Percentiles rank a stretch among this genome's conserved stretches.
These are phyloP conservation scores for Pythium phragmiticola DNA, from an alignment of 352 stramenopile species.

Conservation along the genomic window DNA sequence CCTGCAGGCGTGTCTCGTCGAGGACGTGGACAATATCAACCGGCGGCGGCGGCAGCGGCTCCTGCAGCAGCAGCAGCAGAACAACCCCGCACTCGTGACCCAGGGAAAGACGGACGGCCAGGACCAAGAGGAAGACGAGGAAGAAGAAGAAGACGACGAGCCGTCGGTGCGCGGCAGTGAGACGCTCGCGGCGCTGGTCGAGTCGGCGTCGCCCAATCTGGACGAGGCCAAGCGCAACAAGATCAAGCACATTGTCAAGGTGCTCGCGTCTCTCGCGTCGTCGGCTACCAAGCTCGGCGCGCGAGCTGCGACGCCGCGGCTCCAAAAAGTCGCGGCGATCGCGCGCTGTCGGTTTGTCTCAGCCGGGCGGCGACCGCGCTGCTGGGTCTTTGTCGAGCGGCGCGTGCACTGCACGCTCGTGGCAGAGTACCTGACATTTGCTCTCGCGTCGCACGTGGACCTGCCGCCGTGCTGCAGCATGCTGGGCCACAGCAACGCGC, in stretches of 20 bases:
- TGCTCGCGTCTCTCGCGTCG: constrained; percentile 46
- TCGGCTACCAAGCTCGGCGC: constrained; percentile 37
- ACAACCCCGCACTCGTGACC: not conserved
- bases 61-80: constrained; percentile 23
- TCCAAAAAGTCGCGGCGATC: constrained; percentile 57
- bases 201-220: constrained; percentile 32
- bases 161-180: constrained; percentile 24
- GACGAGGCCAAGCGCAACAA: constrained; percentile 37
- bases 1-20: constrained; percentile 64
- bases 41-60: constrained; percentile 30
- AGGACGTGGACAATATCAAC: constrained; percentile 66
- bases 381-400: constrained; percentile 74
- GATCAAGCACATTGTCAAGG: constrained; percentile 55
- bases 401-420: constrained; percentile 69
- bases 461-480: constrained; percentile 72
- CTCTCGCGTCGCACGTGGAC: constrained; percentile 31
- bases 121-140: constrained; percentile 26
- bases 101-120: constrained; percentile 12
- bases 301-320: constrained; percentile 41
- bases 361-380: constrained; percentile 8
- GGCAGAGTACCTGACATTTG: constrained; percentile 70
- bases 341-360: constrained; percentile 41
- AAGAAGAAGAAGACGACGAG: constrained; percentile 24
- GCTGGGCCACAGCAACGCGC: constrained; percentile 66
- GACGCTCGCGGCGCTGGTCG: constrained; percentile 29